Conservation (phyloP, 345 rosid species). For the Leavenworthia alabamica region DNA sequence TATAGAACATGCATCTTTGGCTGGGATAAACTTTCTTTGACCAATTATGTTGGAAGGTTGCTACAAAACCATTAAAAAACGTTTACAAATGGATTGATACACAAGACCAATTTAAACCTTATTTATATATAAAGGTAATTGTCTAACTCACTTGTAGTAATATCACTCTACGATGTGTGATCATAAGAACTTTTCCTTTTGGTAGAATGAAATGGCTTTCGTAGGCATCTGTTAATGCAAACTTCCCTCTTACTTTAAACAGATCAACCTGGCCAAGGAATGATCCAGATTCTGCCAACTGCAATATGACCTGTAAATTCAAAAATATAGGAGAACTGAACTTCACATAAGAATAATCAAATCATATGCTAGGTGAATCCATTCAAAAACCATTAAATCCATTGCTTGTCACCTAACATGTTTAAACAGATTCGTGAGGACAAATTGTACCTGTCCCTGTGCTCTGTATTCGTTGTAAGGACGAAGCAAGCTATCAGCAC, state of each 20-base stretch:
- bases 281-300: conserved; percentile 90
- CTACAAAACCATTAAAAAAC: too few relatives aligned
- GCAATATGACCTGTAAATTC: conserved; percentile 81
- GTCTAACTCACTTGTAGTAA: conserved; percentile 63
- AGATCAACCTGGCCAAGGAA: conserved; percentile 94
- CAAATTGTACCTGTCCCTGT: conserved; percentile 87
- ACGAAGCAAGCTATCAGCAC: conserved; percentile 85
- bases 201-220: conserved; percentile 91
- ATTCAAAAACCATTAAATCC: not conserved
- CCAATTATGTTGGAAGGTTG: conserved; percentile 80
- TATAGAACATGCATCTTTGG: conserved; percentile 87
- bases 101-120: not conserved
- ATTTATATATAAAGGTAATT: not conserved
- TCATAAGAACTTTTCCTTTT: conserved; percentile 61
- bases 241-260: conserved; percentile 95
- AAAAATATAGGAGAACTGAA: too few relatives aligned
- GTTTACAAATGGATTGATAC: not conserved
- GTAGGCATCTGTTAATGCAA: conserved; percentile 93
- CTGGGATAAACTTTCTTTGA: conserved; percentile 85
- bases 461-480: conserved; percentile 86
- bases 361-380: not conserved
- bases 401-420: too few relatives aligned
- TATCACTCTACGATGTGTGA: conserved; percentile 81
- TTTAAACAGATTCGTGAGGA: too few relatives aligned
- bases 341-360: not conserved